Conservation (phyloP, 2,329 filamentous ascomycete genomes). For the Kalaharituber pfeilii region DNA sequence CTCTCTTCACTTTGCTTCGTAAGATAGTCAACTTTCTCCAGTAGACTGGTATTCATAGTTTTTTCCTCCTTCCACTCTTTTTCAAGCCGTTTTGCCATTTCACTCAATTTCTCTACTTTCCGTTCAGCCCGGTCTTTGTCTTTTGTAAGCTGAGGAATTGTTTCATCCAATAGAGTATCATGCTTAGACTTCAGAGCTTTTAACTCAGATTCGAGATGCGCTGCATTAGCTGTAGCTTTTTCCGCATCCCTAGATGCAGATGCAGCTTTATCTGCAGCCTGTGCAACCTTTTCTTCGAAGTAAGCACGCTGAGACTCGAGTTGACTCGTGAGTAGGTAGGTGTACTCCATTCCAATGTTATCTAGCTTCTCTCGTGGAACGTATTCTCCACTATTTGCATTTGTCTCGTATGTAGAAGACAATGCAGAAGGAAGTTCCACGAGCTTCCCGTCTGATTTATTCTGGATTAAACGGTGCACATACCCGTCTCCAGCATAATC, state of each 20-base stretch:
- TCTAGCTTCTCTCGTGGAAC: conserved; percentile 44
- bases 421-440: conserved; percentile 54
- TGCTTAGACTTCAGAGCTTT: conserved; percentile 38
- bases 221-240: conserved; percentile 37
- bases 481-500: conserved; percentile 93
- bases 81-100: conserved; percentile 56
- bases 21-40: conserved; percentile 65
- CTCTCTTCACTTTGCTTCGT: conserved; percentile 41
- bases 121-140: conserved; percentile 51
- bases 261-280: conserved; percentile 75
- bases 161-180: conserved; percentile 35
- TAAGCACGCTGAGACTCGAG: conserved; percentile 84
- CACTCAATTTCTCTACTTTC: conserved; percentile 53
- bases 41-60: conserved; percentile 58
- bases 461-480: conserved; percentile 86
- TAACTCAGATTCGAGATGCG: conserved; percentile 35
- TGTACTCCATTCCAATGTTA: conserved; percentile 83
- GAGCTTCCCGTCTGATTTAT: conserved; percentile 80
- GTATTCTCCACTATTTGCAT: conserved; percentile 29
- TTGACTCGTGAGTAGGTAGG: conserved; percentile 79
- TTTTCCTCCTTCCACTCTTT: conserved; percentile 76
- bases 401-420: neutral
- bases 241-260: conserved; percentile 50
- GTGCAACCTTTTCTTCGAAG: conserved; percentile 80
- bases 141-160: conserved; percentile 51